Evolutionary conservation across 1,284 basidiomycete genomes (phyloP).

Genomic region (Ganoderma multipileum): DNA sequence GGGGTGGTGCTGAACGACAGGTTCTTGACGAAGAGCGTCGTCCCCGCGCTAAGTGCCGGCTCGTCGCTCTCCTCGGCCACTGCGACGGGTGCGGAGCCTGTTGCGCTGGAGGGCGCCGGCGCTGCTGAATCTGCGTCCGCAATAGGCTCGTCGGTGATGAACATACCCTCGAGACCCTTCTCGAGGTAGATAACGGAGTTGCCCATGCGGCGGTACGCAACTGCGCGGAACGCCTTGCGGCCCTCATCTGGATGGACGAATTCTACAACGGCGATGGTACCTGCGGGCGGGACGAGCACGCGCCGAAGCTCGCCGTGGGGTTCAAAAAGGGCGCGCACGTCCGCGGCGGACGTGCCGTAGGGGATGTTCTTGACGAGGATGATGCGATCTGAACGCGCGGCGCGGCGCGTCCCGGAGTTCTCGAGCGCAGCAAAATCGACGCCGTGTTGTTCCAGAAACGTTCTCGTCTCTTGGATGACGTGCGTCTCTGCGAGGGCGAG

Average conservation of each 20-base stretch:
- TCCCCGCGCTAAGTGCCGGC: conserved; percentile 64
- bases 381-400: conserved; percentile 73
- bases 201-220: conserved; percentile 90
- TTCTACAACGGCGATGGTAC: conserved; percentile 94
- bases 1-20: conserved; percentile 90
- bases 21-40: conserved; percentile 96
- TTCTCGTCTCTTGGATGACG: conserved; percentile 94
- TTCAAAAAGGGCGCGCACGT: conserved; percentile 83
- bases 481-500: conserved; percentile 96
- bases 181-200: conserved; percentile 94
- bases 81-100: conserved; percentile 24
- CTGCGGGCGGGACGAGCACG: conserved; percentile 89
- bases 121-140: conserved; percentile 7
- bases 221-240: conserved; percentile 76
- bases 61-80: conserved; percentile 44
- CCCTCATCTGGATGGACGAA: conserved; percentile 80
- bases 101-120: conserved; percentile 29
- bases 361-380: conserved; percentile 98
- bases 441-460: conserved; percentile 82
- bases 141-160: conserved; percentile 44
- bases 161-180: conserved; percentile 89
- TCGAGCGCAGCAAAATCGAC: conserved; percentile 68
- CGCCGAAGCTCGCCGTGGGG: conserved; percentile 79
- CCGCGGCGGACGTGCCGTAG: conserved; percentile 82
- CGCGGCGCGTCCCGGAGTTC: conserved; percentile 47